Conservation (phyloP, 495 filamentous ascomycete genomes). For the Penicillium maclennaniae region DNA sequence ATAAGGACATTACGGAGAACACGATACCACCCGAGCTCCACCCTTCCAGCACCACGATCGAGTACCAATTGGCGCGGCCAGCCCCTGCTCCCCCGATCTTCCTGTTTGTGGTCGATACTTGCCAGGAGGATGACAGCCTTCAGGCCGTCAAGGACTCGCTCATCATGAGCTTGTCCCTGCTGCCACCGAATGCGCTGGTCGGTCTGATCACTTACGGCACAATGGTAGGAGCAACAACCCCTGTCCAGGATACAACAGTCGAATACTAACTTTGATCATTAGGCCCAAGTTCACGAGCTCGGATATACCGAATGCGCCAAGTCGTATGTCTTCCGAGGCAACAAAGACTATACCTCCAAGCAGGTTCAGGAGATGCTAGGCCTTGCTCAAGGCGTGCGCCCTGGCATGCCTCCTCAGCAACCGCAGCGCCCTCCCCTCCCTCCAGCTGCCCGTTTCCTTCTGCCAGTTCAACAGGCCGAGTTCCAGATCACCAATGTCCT, state of each 20-base stretch:
- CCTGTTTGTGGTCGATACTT: slow-evolving; percentile 96
- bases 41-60: slow-evolving; percentile 90
- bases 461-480: slow-evolving; percentile 94
- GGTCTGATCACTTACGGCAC: slow-evolving; percentile 95
- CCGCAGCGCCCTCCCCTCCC: slow-evolving; percentile 77
- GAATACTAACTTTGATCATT: slow-evolving; percentile 19
- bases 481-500: slow-evolving; percentile 97
- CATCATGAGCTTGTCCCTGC: slow-evolving; percentile 92
- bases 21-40: slow-evolving; percentile 95
- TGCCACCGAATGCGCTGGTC: slow-evolving; percentile 90
- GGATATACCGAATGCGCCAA: slow-evolving; percentile 98
- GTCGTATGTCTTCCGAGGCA: slow-evolving; percentile 98
- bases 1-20: slow-evolving; percentile 96
- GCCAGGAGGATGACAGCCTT: slow-evolving; percentile 96
- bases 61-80: slow-evolving; percentile 90
- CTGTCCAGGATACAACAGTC: background rate
- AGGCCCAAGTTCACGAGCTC: slow-evolving; percentile 97
- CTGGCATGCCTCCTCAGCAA: slow-evolving; percentile 65
- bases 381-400: slow-evolving; percentile 63
- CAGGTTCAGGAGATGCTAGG: slow-evolving; percentile 99
- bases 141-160: slow-evolving; percentile 93
- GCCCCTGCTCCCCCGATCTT: slow-evolving; percentile 95
- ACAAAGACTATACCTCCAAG: slow-evolving; percentile 94
- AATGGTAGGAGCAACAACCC: slow-evolving; percentile 61
- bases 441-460: slow-evolving; percentile 82